phyloP scores from a whole-genome alignment of 1,284 basidiomycete species.

The Somion occarium region DNA sequence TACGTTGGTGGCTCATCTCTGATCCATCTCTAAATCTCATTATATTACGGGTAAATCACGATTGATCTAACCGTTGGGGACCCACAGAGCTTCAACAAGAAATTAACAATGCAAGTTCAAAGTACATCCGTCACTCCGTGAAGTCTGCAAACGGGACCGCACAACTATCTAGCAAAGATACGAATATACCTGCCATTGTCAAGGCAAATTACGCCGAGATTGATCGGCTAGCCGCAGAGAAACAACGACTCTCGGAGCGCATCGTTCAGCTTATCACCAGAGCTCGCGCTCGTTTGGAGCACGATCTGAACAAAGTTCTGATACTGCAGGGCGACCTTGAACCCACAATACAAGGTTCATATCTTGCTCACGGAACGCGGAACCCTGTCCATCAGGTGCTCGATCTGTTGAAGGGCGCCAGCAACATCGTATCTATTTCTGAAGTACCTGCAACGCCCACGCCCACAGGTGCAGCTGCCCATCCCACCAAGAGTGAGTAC shows the following conservation, averaged over 20 bases:
- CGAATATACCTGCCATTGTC: conserved; percentile 44
- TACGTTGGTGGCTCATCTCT: too few relatives aligned
- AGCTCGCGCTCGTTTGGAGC: conserved; percentile 49
- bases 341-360: conserved; percentile 24
- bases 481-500: conserved; percentile 27
- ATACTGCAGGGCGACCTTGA: conserved; percentile 50
- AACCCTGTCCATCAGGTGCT: conserved; percentile 43
- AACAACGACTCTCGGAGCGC: conserved; percentile 47
- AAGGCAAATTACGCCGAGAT: conserved; percentile 48
- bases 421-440: conserved; percentile 21
- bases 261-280: conserved; percentile 48
- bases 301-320: conserved; percentile 50
- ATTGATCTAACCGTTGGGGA: background rate
- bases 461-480: conserved; percentile 16
- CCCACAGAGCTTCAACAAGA: conserved; percentile 48
- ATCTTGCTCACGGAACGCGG: conserved; percentile 25
- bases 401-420: conserved; percentile 42
- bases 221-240: conserved; percentile 49
- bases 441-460: conserved; percentile 16
- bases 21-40: background rate
- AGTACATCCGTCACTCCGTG: conserved; percentile 47
- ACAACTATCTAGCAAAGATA: conserved; percentile 31
- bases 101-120: conserved; percentile 46
- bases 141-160: conserved; percentile 29
- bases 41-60: background rate